Base-by-base conservation (phyloP, 2,329 filamentous ascomycete genomes). In the Fusarium illudens region DNA sequence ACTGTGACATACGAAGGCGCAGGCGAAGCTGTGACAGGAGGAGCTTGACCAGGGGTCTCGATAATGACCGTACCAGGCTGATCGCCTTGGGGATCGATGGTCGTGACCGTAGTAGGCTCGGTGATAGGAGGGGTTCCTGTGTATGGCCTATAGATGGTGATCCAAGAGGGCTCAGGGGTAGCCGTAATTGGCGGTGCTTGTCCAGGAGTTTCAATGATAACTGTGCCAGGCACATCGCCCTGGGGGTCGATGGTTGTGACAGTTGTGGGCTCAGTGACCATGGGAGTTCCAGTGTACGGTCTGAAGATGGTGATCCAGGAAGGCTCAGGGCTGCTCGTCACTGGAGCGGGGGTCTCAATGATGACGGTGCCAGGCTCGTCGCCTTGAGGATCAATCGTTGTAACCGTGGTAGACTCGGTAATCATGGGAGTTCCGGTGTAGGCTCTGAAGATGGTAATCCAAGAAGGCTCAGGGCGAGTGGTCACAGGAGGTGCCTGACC, bases 1-100 rank as follows among this genome's bases (percentile, higher is more conserved):
- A 51, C 20, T 3, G 65, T 68, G n/a, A 65, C 29, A 30, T 68
- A 68, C 3, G 60, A 65, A 12, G 37, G 49, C 9, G 20, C 48
- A 2, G 64, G 8, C 1, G 32, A 27, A 2, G 56, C 36, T 6
- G 27, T 50, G 11, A 53, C 27, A 2, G 61, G 29, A 15, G 34
- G 51, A 10, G 22, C 39, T 32, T 42, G 49, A 3, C 51, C 51
- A 2, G 64, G 65, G 1, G 60, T 67, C 33, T 67, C 55, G 12
- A 58, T 20, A 19, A 58, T 58, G 12, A 58, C 19, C 8, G 55
- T 58, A 10, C 55, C 55, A 17, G 55, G 55, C 20, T 58, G 46
- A 20, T 58, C 55, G 17, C 55, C 55, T 15, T 50, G 20, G 1
- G 55, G 55, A 10, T 34, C 25, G n/a, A 58, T 58, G 1, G 55